Percentiles rank a stretch among this genome's conserved stretches.
Evolutionary conservation across 1,284 basidiomycete genomes (phyloP).

Genomic region (Fomitopsis palustris): DNA sequence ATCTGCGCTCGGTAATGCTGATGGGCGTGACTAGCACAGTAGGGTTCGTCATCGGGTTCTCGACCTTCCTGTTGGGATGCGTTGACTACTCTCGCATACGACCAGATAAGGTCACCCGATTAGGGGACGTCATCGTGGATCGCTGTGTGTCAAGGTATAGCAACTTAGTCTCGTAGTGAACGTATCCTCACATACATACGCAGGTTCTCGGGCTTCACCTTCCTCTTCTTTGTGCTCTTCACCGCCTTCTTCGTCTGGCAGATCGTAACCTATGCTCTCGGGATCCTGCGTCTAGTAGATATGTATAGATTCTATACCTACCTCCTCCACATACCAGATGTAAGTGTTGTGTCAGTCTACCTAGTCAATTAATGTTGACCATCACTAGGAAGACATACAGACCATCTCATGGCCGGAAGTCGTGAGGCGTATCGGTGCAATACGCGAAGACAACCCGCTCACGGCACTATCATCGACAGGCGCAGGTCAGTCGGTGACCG

Average conservation of each 20-base stretch:
- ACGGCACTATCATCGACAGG: constrained; percentile 77
- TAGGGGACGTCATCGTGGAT: constrained; percentile 78
- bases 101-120: constrained; percentile 54
- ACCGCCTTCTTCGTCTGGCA: constrained; percentile 79
- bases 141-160: constrained; percentile 77
- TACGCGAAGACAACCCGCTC: constrained; percentile 87
- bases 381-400: constrained; percentile 84
- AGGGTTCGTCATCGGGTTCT: constrained; percentile 96
- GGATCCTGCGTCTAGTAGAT: constrained; percentile 74
- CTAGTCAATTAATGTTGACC: neutral
- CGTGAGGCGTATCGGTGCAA: constrained; percentile 83
- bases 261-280: constrained; percentile 59
- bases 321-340: constrained; percentile 75
- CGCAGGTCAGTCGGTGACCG: constrained; percentile 48
- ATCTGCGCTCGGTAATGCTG: constrained; percentile 21
- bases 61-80: constrained; percentile 93
- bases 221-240: constrained; percentile 82
- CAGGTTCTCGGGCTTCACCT: constrained; percentile 80
- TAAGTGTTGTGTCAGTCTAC: constrained; percentile 39
- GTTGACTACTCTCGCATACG: constrained; percentile 86
- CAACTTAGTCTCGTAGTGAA: neutral
- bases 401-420: constrained; percentile 97
- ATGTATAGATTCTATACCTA: constrained; percentile 93
- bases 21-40: constrained; percentile 66
- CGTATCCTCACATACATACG: constrained; percentile 10